Evolutionary conservation across 305 asterid species (phyloP), one percentile per base, ranked within the genome.

Genomic region (Fraxinus velutina): DNA sequence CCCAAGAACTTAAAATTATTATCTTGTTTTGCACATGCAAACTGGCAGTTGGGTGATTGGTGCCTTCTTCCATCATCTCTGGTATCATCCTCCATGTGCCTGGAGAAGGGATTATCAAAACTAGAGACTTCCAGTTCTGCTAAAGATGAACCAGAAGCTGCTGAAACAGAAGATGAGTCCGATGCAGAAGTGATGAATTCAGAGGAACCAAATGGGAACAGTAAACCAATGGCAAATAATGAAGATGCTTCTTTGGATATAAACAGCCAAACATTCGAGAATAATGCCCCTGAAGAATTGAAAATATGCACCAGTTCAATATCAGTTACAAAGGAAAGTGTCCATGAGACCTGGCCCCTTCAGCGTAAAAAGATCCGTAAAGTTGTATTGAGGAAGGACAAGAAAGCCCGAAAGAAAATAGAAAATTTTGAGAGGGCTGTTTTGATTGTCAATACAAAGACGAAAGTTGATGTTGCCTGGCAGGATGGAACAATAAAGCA

Each of bases 11-110:
- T 94, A 84, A 96, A 93, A 75, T 75, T 93, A 27, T 79, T 94
- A 84, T 94, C 98, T 81, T 94, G 98, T 88, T 96, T 96, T 85
- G 88, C 92, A 3, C 98, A 94, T 91, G 91, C 97, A 80, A 91
- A 85, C 84, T 96, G 99, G 99, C 96, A 93, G 78, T 85, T 96
- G 83, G 98, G 98, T 81, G 98, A 96, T 85, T 96, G 98, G 98
- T 96, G 98, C 87, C 88, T 93, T 76, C 93, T 92, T 80, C 96
- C 93, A 42, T 84, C 93, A 66, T 79, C 89, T 19, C 37, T 15
- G 17, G 87, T 79, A 82, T 84, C 81, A 24, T 80, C 90, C 72
- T 79, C 79, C 81, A 39, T 83, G 5, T 78, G 80, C 71, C 79
- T 85, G 75, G 92, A 89, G 80, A 89, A 87, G 88, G 90, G 87